These are phyloP conservation scores for Phylloporus sp. DNA, from an alignment of 768 basidiomycete species.

Conservation along the genomic window DNA sequence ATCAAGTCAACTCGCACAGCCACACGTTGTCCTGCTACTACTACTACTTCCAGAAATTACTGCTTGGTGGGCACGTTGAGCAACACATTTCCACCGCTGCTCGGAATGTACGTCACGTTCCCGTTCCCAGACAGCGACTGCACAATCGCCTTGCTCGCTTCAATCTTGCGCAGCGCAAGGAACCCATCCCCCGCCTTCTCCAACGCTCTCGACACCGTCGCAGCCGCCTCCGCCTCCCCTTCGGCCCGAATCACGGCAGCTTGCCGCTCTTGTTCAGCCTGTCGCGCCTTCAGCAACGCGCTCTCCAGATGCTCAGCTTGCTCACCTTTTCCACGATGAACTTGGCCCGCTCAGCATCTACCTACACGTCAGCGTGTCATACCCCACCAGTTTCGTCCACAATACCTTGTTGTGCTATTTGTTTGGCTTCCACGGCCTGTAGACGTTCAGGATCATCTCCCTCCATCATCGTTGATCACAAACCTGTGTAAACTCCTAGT, in stretches of 20 bases:
- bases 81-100: slow-evolving; percentile 72
- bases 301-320: neutral
- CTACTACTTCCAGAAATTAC: neutral
- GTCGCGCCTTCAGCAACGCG: slow-evolving; percentile 18
- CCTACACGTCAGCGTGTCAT: slow-evolving; percentile 12
- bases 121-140: slow-evolving; percentile 71
- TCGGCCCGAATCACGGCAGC: slow-evolving; percentile 97
- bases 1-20: slow-evolving; percentile 23
- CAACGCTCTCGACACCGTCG: slow-evolving; percentile 85
- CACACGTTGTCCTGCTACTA: slow-evolving; percentile 18
- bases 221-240: slow-evolving; percentile 96
- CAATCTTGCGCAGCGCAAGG: slow-evolving; percentile 91
- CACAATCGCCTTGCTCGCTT: slow-evolving; percentile 96
- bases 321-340: slow-evolving; percentile 97
- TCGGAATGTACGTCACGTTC: slow-evolving; percentile 89
- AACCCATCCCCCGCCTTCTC: slow-evolving; percentile 96
- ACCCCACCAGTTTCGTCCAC: neutral
- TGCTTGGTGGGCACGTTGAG: slow-evolving; percentile 67
- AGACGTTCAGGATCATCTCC: neutral
- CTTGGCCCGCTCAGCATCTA: slow-evolving; percentile 97
- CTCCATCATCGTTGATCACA: slow-evolving; percentile 3
- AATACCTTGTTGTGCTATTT: slow-evolving; percentile 96
- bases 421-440: slow-evolving; percentile 97
- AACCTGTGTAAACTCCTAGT: slow-evolving; percentile 79
- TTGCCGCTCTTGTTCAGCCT: slow-evolving; percentile 99